These are phyloP conservation scores for Chaetomiaceae sp. DNA, from an alignment of 2,329 filamentous ascomycete genomes.

Conservation along the genomic window DNA sequence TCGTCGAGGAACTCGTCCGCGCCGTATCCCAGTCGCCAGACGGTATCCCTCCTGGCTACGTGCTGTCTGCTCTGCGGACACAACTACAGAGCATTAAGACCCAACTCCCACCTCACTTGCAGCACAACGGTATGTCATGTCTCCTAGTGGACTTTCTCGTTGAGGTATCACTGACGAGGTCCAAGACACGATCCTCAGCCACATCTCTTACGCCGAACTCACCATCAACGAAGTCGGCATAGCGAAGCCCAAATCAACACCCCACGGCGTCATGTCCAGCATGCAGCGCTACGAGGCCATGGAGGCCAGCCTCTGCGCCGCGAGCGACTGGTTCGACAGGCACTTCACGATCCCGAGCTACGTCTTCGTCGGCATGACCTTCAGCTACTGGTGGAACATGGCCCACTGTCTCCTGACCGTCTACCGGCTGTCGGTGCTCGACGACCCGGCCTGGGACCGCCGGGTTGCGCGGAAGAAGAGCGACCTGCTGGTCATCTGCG, in stretches of 20 bases:
- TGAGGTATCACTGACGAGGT: slow-evolving; percentile 7
- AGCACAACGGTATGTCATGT: slow-evolving; percentile 21
- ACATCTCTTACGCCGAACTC: slow-evolving; percentile 33
- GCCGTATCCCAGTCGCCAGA: slow-evolving; percentile 22
- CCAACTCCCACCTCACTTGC: slow-evolving; percentile 21
- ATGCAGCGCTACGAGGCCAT: slow-evolving; percentile 26
- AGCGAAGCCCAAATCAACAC: slow-evolving; percentile 6
- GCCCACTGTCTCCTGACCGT: slow-evolving; percentile 30
- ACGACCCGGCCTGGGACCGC: slow-evolving; percentile 36
- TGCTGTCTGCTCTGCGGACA: slow-evolving; percentile 22
- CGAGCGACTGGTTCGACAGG: slow-evolving; percentile 30
- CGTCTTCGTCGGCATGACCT: slow-evolving; percentile 30
- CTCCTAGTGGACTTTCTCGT: neutral
- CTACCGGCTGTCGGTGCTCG: slow-evolving; percentile 29
- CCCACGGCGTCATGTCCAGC: slow-evolving; percentile 15
- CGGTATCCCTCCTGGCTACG: slow-evolving; percentile 20
- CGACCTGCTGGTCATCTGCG: slow-evolving; percentile 31
- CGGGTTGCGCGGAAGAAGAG: slow-evolving; percentile 27
- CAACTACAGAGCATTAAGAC: slow-evolving; percentile 25
- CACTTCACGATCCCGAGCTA: slow-evolving; percentile 28
- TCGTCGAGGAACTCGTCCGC: slow-evolving; percentile 32
- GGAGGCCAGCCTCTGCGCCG: slow-evolving; percentile 26
- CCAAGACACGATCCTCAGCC: slow-evolving; percentile 32
- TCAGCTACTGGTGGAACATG: slow-evolving; percentile 31
- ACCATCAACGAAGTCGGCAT: slow-evolving; percentile 33